phyloP scores from a whole-genome alignment of 371 early-diverging fungal species.

The Apophysomyces sp. region DNA sequence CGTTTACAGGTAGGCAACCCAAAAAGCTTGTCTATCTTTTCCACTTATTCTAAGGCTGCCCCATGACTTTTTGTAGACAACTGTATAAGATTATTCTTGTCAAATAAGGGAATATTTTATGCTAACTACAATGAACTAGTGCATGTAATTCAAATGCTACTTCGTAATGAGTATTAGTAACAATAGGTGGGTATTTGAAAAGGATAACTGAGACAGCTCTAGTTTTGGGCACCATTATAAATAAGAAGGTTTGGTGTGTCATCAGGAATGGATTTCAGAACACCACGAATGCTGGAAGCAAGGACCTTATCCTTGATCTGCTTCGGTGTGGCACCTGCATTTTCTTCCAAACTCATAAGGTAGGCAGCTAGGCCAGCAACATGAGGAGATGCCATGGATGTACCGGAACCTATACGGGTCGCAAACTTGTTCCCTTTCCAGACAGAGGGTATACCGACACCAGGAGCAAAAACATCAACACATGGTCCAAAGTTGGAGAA shows the following conservation, averaged over 20 bases:
- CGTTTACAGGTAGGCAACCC: no score
- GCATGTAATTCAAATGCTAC: no score
- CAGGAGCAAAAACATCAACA: slow-evolving; percentile 93
- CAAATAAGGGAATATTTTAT: no score
- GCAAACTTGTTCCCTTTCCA: slow-evolving; percentile 79
- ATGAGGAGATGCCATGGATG: slow-evolving; percentile 99
- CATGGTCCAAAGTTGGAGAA: slow-evolving; percentile 92
- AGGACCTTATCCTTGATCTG: slow-evolving; percentile 80
- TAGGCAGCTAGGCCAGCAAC: slow-evolving; percentile 93
- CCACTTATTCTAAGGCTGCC: no score
- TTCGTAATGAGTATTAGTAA: no score
- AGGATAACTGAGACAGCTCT: neutral
- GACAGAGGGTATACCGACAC: slow-evolving; percentile 83
- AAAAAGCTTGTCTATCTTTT: no score
- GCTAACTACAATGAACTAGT: no score
- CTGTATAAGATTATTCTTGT: no score
- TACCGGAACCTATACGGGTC: slow-evolving; percentile 92
- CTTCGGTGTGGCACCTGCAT: slow-evolving; percentile 68
- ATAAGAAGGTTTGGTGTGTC: slow-evolving; percentile 82
- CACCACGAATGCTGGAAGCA: slow-evolving; percentile 62
- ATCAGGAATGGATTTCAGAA: slow-evolving; percentile 59
- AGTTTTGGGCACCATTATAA: slow-evolving; percentile 58
- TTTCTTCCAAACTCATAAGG: slow-evolving; percentile 64
- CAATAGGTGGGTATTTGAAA: slow-evolving; percentile 1
- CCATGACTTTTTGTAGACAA: no score